A percentile compares a stretch with the other conserved stretches of the same genome.
These are phyloP conservation scores for Arbutus unedo DNA, from an alignment of 148 eudicot genomes.

Conservation along the genomic window DNA sequence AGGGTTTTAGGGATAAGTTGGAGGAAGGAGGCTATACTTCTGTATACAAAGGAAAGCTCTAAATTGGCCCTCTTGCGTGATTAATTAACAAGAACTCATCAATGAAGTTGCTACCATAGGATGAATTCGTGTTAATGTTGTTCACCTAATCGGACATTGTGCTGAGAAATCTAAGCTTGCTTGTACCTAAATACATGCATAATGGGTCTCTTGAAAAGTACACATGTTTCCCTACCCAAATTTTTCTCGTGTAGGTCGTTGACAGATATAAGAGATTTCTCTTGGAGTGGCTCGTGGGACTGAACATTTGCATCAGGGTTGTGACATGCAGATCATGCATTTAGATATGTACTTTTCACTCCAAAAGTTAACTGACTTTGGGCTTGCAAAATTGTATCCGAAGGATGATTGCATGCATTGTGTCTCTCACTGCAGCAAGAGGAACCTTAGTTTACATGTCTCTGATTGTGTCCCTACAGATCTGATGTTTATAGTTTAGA, in stretches of 20 bases:
- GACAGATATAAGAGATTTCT: conserved; percentile 15
- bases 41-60: conserved; percentile 21
- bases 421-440: conserved; percentile 13
- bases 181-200: conserved; percentile 22
- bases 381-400: conserved; percentile 17
- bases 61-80: conserved; percentile 1
- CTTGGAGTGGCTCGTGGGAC: conserved; percentile 24
- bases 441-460: conserved; percentile 7
- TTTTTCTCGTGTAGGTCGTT: not conserved
- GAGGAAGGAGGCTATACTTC: not conserved
- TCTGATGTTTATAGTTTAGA: conserved; percentile 7
- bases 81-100: conserved; percentile 17
- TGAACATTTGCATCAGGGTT: conserved; percentile 19
- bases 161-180: conserved; percentile 16
- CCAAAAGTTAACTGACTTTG: conserved; percentile 21
- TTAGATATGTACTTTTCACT: conserved; percentile 20
- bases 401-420: not conserved
- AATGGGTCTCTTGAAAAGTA: conserved; percentile 24
- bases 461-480: conserved; percentile 1
- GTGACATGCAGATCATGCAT: conserved; percentile 22
- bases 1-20: conserved; percentile 16
- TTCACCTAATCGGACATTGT: conserved; percentile 18
- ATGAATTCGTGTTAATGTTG: conserved; percentile 22
- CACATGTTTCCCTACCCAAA: not conserved
- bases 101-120: conserved; percentile 24